A percentile compares a stretch with the other conserved stretches of the same genome.
Evolutionary conservation across 352 stramenopile genomes (phyloP).

Genomic region (Globisporangium recalcitrans): DNA sequence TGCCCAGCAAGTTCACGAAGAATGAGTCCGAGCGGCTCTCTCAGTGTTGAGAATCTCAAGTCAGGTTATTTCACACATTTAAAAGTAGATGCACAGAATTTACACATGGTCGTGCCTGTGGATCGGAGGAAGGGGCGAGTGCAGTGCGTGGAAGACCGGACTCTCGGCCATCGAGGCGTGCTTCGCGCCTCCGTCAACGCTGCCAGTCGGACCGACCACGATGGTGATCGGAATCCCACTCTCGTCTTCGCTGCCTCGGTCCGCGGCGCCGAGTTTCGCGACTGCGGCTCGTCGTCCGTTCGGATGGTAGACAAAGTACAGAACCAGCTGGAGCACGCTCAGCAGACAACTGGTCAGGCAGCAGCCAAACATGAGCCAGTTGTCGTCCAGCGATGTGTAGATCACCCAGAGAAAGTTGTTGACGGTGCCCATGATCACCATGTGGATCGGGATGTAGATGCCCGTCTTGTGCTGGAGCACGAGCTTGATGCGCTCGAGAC

Average conservation of each 20-base stretch:
- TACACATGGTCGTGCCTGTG: no score
- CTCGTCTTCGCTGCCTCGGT: conserved; percentile 3
- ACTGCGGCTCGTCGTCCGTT: background rate
- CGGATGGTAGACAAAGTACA: conserved; percentile 16
- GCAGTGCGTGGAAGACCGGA: conserved; percentile 6
- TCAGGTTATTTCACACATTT: no score
- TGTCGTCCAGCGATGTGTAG: conserved; percentile 15
- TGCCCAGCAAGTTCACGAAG: no score
- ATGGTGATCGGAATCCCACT: conserved; percentile 3
- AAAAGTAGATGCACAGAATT: no score
- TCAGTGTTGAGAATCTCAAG: no score
- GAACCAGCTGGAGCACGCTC: conserved; percentile 7
- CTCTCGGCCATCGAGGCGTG: background rate
- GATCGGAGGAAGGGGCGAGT: conserved; percentile 9
- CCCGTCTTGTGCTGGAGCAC: conserved; percentile 37
- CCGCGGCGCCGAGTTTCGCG: background rate
- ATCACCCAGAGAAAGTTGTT: conserved; percentile 41
- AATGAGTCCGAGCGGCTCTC: no score
- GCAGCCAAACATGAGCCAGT: conserved; percentile 20
- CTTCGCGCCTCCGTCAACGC: background rate
- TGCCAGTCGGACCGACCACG: background rate
- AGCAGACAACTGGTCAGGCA: conserved; percentile 13
- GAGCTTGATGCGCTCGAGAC: conserved; percentile 35
- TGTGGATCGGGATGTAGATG: conserved; percentile 49
- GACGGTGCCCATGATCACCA: conserved; percentile 35